Conservation (phyloP, 371 early-diverging fungal species). For the Mortierella sp. region DNA sequence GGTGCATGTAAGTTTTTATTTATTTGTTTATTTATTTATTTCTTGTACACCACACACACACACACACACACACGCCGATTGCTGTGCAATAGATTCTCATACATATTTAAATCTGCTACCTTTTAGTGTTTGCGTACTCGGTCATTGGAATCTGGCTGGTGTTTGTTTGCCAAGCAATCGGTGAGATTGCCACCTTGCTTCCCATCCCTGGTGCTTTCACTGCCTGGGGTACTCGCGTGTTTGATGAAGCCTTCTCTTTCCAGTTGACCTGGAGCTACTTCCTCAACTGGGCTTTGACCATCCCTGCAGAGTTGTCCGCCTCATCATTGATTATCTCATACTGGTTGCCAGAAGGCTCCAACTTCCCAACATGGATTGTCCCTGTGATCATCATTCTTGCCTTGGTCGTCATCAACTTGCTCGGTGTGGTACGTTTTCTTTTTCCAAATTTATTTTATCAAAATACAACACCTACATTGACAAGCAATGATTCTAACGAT, state of each 20-base stretch:
- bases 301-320: slow-evolving; percentile 84
- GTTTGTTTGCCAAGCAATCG: slow-evolving; percentile 84
- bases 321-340: slow-evolving; percentile 79
- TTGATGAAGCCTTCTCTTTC: slow-evolving; percentile 84
- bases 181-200: slow-evolving; percentile 86
- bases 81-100: background rate
- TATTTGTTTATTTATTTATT: background rate
- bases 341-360: slow-evolving; percentile 71
- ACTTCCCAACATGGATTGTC: slow-evolving; percentile 68
- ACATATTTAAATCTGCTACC: background rate
- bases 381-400: slow-evolving; percentile 69
- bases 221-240: slow-evolving; percentile 83
- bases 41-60: no score
- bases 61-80: background rate
- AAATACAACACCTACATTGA: no score
- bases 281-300: slow-evolving; percentile 86
- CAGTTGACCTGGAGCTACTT: slow-evolving; percentile 69
- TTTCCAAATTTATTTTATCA: no score
- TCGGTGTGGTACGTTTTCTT: slow-evolving; percentile 60
- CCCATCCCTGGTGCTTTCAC: slow-evolving; percentile 88
- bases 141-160: slow-evolving; percentile 83
- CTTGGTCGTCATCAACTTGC: slow-evolving; percentile 70
- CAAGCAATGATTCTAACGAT: background rate
- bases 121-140: slow-evolving; percentile 75
- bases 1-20: slow-evolving; percentile 63